phyloP scores from a whole-genome alignment of 371 early-diverging fungal species.

The Lichtheimia hyalospora region DNA sequence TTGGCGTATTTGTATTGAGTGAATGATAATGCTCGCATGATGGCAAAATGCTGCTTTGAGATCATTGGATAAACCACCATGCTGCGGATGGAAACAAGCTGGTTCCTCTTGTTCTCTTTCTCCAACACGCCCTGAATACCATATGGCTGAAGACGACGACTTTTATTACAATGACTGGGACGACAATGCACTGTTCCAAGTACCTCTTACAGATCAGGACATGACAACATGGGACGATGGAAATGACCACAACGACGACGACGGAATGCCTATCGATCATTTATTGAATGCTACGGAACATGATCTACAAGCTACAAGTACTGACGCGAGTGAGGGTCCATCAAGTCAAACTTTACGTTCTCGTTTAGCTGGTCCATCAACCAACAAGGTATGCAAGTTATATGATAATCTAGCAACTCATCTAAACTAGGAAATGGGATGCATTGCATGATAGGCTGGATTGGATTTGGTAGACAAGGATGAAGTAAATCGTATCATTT shows the following conservation, averaged over 20 bases:
- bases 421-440: neutral
- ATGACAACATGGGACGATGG: neutral
- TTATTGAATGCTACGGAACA: neutral
- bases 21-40: no score
- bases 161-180: no score
- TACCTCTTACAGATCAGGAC: neutral
- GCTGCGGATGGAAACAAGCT: no score
- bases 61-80: no score
- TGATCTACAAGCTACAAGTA: neutral
- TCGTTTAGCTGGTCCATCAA: constrained; percentile 41
- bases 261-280: constrained; percentile 1
- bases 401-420: neutral
- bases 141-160: no score
- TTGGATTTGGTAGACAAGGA: constrained; percentile 42
- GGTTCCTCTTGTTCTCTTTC: no score
- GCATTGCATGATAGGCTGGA: constrained; percentile 44
- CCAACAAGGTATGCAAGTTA: constrained; percentile 26
- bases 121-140: no score
- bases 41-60: no score
- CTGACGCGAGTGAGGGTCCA: neutral
- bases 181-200: no score
- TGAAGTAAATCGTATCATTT: constrained; percentile 52
- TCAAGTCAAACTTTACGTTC: constrained; percentile 21
- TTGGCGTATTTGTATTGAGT: no score
- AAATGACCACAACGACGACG: constrained; percentile 2